Base-by-base conservation (phyloP, 2,329 filamentous ascomycete genomes). In the Alternaria dauci region DNA sequence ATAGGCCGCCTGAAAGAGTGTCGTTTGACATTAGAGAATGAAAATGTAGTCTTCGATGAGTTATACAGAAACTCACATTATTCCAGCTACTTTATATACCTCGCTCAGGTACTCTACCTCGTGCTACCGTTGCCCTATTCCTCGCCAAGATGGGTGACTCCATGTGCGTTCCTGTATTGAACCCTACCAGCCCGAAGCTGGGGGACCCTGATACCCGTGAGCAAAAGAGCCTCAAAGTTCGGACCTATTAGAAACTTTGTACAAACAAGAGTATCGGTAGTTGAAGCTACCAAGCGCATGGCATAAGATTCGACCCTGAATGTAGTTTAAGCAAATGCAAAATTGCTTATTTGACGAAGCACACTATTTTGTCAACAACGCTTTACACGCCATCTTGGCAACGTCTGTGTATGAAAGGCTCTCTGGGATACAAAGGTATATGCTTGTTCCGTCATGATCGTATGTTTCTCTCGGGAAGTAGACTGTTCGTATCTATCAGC, bases 11-110 rank as follows among this genome's bases (percentile, higher is more conserved):
- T 34, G 23, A 28, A 26, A 50, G 9, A 18, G 46, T 50, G 16
- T 50, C 46, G 20, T 50, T 50, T 30, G 30, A 50, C 46, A 50
- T 50, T n/a, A n/a, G 23, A 50, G 8, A 50, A 36, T 7, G 20
- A 23, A 50, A 50, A 36, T 8, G 34, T 36, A 20, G 7, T 50
- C 18, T 25, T 50, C 46, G 23, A 34, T 1, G 0, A 36, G 5
- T 16, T n/a, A 50, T 5, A 4, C 16, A 25, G 3, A 16, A 11
- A 36, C 7, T 8, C 14, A 25, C 18, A 36, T n/a, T 6, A 14
- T 16, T 23, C 20, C 14, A 20, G 16, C 46, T 14, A 25, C 20
- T 25, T 50, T 50, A 36, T 50, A 36, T 50, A 50, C 30, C 12
- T 36, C 11, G 16, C 14, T 25, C 8, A 25, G 46, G n/a, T 34